phyloP scores from a whole-genome alignment of 164 flowering plant species.

The Magnolia officinalis region DNA sequence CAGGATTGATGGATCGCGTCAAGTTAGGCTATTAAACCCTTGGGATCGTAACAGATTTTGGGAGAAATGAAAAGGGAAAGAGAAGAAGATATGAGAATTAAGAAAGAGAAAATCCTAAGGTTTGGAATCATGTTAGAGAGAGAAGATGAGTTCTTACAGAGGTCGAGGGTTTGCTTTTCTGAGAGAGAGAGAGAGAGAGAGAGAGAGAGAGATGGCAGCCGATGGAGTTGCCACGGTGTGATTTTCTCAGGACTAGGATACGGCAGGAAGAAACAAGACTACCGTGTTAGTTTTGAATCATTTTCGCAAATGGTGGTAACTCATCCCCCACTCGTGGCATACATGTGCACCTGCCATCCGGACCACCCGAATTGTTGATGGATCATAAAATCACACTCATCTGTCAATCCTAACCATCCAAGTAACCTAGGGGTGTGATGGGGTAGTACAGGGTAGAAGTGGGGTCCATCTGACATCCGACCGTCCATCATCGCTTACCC shows the following conservation, averaged over 20 bases:
- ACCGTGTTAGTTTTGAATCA: background rate
- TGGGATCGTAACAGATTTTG: no score
- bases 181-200: background rate
- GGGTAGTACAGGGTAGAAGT: no score
- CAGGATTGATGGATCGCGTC: no score
- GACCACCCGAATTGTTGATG: no score
- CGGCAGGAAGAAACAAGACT: background rate
- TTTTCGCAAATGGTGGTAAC: background rate
- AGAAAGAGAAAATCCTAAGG: background rate
- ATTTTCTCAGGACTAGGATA: background rate
- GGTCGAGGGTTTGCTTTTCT: background rate
- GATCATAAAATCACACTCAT: no score
- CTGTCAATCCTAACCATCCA: no score
- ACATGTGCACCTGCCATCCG: no score
- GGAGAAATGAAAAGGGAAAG: background rate
- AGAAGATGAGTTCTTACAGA: background rate
- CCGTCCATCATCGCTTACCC: no score
- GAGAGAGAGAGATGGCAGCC: background rate
- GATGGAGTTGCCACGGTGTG: background rate
- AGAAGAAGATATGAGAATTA: background rate
- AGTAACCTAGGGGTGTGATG: no score
- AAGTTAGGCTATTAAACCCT: no score
- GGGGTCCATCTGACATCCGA: no score
- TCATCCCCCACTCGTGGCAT: background rate
- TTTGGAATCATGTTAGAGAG: background rate